These are phyloP conservation scores for Solanum chiquidenum DNA, from an alignment of 257 asterid species.

Conservation along the genomic window DNA sequence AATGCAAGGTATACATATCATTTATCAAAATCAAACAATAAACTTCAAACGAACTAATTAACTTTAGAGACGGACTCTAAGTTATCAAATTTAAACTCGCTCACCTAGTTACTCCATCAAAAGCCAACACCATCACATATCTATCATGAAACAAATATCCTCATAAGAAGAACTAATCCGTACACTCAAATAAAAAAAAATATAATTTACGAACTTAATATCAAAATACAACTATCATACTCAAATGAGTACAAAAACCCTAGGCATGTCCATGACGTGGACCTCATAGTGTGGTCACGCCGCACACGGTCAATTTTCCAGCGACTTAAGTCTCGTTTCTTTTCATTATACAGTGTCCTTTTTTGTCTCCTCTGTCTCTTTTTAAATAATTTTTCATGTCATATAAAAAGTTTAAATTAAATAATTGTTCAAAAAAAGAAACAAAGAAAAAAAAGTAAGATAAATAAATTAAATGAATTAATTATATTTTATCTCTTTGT, in stretches of 20 bases:
- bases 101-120: too few relatives aligned
- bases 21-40: not conserved
- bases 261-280: not conserved
- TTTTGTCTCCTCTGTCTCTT: not conserved
- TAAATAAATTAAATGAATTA: not conserved
- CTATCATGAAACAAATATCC: not conserved
- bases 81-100: too few relatives aligned
- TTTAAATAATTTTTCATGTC: not conserved
- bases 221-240: not conserved
- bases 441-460: too few relatives aligned
- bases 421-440: not conserved
- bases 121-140: not conserved
- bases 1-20: not conserved
- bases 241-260: not conserved
- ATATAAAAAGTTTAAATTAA: too few relatives aligned
- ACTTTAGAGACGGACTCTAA: not conserved
- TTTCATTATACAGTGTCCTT: too few relatives aligned
- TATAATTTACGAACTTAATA: too few relatives aligned
- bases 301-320: not conserved
- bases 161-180: not conserved
- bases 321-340: too few relatives aligned
- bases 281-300: not conserved
- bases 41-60: too few relatives aligned
- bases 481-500: not conserved
- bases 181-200: not conserved